Evolutionary conservation across 345 rosid species (phyloP), one percentile per base, ranked within the genome.

Genomic region (Lepidium didymum): DNA sequence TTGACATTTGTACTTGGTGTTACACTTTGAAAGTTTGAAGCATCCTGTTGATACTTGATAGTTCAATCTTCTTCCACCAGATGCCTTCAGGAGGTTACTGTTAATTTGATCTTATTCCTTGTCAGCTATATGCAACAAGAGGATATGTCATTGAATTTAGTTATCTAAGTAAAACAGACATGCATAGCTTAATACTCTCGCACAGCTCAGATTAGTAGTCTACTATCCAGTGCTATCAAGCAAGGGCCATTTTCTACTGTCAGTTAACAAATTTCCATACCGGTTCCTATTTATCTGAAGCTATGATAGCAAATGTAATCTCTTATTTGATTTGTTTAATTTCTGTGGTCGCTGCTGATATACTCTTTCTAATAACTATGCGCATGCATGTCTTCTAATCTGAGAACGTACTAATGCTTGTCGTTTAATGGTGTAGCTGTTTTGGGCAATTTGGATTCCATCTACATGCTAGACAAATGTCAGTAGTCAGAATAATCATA

Each of bases 221-320:
- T 1, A 10, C 74, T 36, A 52, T n/a, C 29, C 29, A 6, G 12
- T 54, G 56, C 23, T 27, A 55, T 36, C 70, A 50, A 59, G 49
- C 49, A 67, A 67, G 45, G 47, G 33, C 50, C 12, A 66, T 15
- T 9, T 59, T 51, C 25, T 43, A 35, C 29, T 36, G 47, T 35
- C 77, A 67, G 73, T 68, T 66, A 74, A 65, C 19, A 21, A 40
- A 50, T 14, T 50, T 33, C 15, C 21, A 46, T 40, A 23, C 21
- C 15, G 51, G 16, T 6, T 40, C 29, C 25, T 55, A 40, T 46
- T 45, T 46, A 10, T 47, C 8, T 45, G 25, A 43, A 44, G 69
- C 50, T 55, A 7, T 10, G 25, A 36, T 37, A 46, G n/a, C 33
- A 11, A 64, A 46, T n/a, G 36, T 37, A 35, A n/a, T 58, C 31